Conservation (phyloP, 768 basidiomycete species). For the Lentinula detonsa region DNA sequence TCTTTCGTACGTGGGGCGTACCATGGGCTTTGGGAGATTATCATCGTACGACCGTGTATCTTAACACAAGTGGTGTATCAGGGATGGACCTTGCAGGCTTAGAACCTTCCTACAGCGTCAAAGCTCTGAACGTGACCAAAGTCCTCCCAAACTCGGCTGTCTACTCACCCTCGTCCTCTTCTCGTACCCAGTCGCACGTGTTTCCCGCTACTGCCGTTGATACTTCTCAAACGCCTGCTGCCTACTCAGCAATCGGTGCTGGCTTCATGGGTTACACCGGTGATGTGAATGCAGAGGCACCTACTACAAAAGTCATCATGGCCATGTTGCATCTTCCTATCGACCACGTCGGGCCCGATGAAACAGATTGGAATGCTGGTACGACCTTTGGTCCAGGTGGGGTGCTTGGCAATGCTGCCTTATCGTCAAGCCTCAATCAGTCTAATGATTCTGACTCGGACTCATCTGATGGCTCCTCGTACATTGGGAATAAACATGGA, state of each 20-base stretch:
- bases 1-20: conserved; percentile 13
- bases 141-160: conserved; percentile 10
- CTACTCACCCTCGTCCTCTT: conserved; percentile 14
- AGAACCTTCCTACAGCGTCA: conserved; percentile 16
- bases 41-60: conserved; percentile 17
- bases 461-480: neutral
- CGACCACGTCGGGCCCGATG: neutral
- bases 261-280: conserved; percentile 14
- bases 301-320: conserved; percentile 6
- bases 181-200: conserved; percentile 16
- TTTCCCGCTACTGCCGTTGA: conserved; percentile 11
- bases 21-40: conserved; percentile 19
- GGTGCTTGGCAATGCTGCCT: neutral
- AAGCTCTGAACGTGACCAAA: conserved; percentile 15
- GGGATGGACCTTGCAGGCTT: conserved; percentile 5
- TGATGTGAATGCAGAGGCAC: conserved; percentile 14
- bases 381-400: neutral
- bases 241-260: conserved; percentile 7
- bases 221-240: conserved; percentile 12
- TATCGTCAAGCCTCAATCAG: neutral
- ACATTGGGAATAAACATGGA: neutral
- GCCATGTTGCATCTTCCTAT: conserved; percentile 9
- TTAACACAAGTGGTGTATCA: conserved; percentile 7
- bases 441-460: neutral
- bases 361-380: neutral